These are phyloP conservation scores for Pseudogymnoascus verrucosus DNA, from an alignment of 2,329 filamentous ascomycete species.

Conservation along the genomic window DNA sequence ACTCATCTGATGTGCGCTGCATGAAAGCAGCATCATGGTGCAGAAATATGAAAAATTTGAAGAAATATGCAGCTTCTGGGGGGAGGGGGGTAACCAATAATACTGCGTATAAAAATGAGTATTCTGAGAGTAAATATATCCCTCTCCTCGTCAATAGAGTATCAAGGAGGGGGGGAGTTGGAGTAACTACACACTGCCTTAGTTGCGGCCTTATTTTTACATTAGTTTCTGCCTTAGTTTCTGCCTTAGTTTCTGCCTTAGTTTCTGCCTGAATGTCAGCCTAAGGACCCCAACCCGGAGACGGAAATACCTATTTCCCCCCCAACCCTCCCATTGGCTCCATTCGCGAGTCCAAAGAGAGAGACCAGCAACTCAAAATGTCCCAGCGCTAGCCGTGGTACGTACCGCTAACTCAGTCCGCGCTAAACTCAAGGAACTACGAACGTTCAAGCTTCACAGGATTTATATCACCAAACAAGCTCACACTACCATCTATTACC, in stretches of 20 bases:
- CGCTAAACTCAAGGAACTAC: conserved; percentile 1
- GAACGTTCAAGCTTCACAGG: conserved; percentile 9
- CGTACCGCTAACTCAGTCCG: background rate
- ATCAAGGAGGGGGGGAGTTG: too few relatives aligned
- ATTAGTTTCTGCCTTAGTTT: too few relatives aligned
- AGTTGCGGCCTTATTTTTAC: too few relatives aligned
- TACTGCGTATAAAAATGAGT: background rate
- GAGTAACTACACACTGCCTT: too few relatives aligned
- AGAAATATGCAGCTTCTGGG: background rate
- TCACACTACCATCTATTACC: conserved; percentile 1
- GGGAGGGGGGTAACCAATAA: background rate
- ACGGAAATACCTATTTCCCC: background rate
- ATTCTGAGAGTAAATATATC: background rate
- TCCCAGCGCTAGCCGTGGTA: background rate
- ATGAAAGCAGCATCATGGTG: conserved; percentile 1
- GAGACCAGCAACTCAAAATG: background rate
- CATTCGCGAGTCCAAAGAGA: background rate
- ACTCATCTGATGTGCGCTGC: background rate
- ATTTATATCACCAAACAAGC: conserved; percentile 6
- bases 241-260: background rate
- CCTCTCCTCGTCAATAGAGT: background rate
- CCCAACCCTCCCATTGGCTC: background rate
- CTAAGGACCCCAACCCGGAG: background rate
- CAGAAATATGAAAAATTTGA: background rate
- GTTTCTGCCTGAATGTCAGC: background rate